These are phyloP conservation scores for Candida wancherniae DNA, from an alignment of 805 yeast genomes.

Conservation along the genomic window DNA sequence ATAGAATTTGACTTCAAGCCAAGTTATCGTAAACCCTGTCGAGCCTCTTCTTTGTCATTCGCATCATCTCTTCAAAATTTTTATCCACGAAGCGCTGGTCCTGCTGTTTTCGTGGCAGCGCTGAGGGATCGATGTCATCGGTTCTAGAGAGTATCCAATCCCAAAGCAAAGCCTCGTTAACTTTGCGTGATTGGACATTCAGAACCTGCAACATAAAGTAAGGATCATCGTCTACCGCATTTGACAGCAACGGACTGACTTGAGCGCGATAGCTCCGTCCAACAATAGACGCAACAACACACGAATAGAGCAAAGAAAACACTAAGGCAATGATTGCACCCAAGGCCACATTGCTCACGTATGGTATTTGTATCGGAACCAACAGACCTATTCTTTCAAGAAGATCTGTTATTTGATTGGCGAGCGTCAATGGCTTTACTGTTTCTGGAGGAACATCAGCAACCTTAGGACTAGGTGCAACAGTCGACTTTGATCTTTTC, in stretches of 20 bases:
- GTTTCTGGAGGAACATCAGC: conserved; percentile 1
- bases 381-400: conserved; percentile 12
- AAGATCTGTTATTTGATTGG: conserved; percentile 5
- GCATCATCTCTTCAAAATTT: conserved; percentile 14
- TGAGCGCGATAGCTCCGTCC: conserved; percentile 3
- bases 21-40: conserved; percentile 11
- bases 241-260: no score
- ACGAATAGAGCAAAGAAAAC: conserved; percentile 9
- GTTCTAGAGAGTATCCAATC: conserved; percentile 15
- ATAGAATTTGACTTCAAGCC: conserved; percentile 1
- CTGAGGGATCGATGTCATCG: conserved; percentile 1
- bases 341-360: conserved; percentile 7
- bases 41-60: conserved; percentile 12
- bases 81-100: conserved; percentile 4
- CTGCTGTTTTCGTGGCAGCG: neutral
- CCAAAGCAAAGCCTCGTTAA: conserved; percentile 14
- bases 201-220: no score
- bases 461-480: no score
- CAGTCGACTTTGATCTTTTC: conserved; percentile 8
- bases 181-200: no score
- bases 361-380: conserved; percentile 10
- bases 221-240: no score
- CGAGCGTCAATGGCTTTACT: conserved; percentile 2
- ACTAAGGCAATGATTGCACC: conserved; percentile 10
- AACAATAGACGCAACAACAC: conserved; percentile 1